A percentile compares a stretch with the other conserved stretches of the same genome.
Conservation (phyloP, 1,139 yeast species). For the Scheffersomyces lignicola region DNA sequence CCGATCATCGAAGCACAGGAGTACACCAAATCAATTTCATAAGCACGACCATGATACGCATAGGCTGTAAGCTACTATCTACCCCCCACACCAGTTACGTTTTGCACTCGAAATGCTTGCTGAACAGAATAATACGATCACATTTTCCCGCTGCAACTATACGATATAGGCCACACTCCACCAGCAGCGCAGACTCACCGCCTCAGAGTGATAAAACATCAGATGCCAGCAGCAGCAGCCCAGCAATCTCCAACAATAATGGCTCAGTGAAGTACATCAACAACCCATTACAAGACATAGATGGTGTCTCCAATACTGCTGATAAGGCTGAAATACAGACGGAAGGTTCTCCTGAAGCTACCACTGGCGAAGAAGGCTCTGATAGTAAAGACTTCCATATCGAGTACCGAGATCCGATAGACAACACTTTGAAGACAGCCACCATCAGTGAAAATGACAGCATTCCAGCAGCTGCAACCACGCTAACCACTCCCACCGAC, state of each 20-base stretch:
- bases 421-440: constrained; percentile 5
- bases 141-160: too few species aligned
- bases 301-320: neutral
- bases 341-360: neutral
- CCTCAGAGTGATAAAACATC: too few species aligned
- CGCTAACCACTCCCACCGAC: constrained; percentile 4
- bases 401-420: neutral
- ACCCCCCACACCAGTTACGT: neutral
- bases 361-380: neutral
- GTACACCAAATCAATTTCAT: too few species aligned
- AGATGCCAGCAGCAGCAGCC: too few species aligned
- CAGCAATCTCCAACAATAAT: too few species aligned
- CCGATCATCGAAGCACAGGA: too few species aligned
- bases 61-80: too few species aligned
- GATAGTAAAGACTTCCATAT: neutral
- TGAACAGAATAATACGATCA: neutral
- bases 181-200: too few species aligned
- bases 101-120: neutral
- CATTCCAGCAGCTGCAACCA: constrained; percentile 3
- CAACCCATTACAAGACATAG: neutral
- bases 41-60: too few species aligned
- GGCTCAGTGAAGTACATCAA: neutral
- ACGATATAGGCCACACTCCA: too few species aligned
- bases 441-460: constrained; percentile 6
- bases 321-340: neutral